Percentiles rank a stretch among this genome's conserved stretches.
phyloP scores from a whole-genome alignment of 192 early-diverging fungal genomes.

The Entrophospora sp. region DNA sequence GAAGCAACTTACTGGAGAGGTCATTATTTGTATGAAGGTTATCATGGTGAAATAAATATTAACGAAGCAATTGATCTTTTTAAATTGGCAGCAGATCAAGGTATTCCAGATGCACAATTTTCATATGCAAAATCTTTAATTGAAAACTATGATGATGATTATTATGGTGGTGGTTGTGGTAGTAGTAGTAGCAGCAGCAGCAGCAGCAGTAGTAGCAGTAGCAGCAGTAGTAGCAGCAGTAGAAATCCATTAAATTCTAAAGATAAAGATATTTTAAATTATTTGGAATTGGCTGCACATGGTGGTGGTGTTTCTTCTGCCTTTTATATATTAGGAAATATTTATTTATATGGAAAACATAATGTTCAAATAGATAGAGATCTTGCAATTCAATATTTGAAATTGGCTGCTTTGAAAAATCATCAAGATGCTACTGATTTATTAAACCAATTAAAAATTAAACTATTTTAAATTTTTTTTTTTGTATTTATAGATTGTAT shows the following conservation, averaged over 20 bases:
- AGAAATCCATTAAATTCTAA: not conserved
- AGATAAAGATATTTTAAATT: not conserved
- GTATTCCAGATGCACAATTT: not conserved
- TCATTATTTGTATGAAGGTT: constrained; percentile 2
- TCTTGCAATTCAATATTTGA: not conserved
- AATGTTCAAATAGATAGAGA: not conserved
- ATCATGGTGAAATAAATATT: not conserved
- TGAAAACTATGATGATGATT: not conserved
- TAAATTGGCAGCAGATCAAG: not conserved
- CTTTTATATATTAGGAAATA: not conserved
- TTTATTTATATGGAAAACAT: constrained; percentile 5
- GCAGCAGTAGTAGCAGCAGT: too few species aligned
- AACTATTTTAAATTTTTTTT: too few species aligned
- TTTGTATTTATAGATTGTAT: too few species aligned
- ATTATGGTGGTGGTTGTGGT: too few species aligned
- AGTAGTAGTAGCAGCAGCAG: too few species aligned
- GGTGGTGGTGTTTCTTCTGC: not conserved
- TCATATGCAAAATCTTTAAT: not conserved
- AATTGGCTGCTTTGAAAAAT: not conserved
- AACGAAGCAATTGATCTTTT: not conserved
- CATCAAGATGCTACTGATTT: not conserved
- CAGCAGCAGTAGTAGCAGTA: too few species aligned
- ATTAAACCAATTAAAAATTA: not conserved
- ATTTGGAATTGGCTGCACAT: not conserved
- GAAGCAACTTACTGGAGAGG: constrained; percentile 9